phyloP scores from a whole-genome alignment of 2,329 filamentous ascomycete species.

The Dothideomycetes sp. region DNA sequence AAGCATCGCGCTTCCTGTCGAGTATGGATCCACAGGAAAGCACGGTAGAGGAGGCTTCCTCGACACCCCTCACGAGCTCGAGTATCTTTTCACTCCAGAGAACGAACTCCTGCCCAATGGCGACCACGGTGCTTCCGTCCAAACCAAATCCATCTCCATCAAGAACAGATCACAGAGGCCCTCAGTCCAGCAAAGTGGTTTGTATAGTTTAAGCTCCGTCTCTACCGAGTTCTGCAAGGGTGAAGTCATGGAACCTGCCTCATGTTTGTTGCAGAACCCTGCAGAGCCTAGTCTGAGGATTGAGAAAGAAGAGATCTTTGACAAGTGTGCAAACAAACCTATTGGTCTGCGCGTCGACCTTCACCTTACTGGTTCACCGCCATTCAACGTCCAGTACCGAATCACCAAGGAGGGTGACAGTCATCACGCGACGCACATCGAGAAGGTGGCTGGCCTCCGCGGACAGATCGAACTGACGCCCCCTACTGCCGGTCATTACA shows the following conservation, averaged over 20 bases:
- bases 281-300: conserved; percentile 73
- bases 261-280: conserved; percentile 86
- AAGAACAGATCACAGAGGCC: conserved; percentile 56
- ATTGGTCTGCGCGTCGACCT: conserved; percentile 83
- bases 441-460: conserved; percentile 60
- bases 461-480: conserved; percentile 81
- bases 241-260: conserved; percentile 85
- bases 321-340: conserved; percentile 90
- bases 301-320: conserved; percentile 70
- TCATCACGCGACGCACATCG: conserved; percentile 34
- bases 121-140: conserved; percentile 55
- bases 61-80: conserved; percentile 61
- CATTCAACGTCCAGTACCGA: conserved; percentile 75
- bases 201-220: conserved; percentile 77
- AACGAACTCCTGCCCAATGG: conserved; percentile 59
- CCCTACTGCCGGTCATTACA: conserved; percentile 70
- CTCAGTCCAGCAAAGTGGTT: conserved; percentile 63
- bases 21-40: conserved; percentile 48
- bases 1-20: conserved; percentile 58
- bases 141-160: conserved; percentile 50
- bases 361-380: conserved; percentile 84
- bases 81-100: conserved; percentile 74
- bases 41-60: conserved; percentile 44
- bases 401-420: conserved; percentile 53
- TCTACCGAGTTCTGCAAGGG: conserved; percentile 74